Conservation (phyloP, 176 grass and related monocot genomes). For the Avena eriantha region DNA sequence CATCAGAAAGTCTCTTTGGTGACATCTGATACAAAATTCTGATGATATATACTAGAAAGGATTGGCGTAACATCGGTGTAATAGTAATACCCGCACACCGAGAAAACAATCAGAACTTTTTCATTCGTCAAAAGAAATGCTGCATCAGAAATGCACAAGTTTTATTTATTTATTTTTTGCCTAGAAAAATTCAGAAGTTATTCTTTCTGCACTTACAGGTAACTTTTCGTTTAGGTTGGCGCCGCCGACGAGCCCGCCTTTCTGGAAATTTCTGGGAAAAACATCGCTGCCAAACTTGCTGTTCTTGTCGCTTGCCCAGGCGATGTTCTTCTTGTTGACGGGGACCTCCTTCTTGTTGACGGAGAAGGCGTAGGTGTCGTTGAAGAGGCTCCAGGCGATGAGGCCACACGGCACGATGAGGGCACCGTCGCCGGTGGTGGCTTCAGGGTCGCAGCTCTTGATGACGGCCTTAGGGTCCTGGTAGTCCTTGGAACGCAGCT, state of each 20-base stretch:
- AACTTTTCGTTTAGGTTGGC: constrained; percentile 70
- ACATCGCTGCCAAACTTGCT: constrained; percentile 81
- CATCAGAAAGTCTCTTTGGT: no score
- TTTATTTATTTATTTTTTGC: not conserved
- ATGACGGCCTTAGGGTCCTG: constrained; percentile 34
- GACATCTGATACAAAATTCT: no score
- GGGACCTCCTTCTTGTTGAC: constrained; percentile 52
- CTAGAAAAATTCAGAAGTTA: not conserved
- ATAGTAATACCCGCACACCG: no score
- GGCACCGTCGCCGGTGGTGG: constrained; percentile 42
- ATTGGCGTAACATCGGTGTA: no score
- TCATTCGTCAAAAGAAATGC: not conserved
- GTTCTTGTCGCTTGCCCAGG: constrained; percentile 84
- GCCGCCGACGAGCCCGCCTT: constrained; percentile 67
- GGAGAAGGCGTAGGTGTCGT: constrained; percentile 81
- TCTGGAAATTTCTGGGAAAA: constrained; percentile 83
- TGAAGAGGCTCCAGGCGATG: constrained; percentile 95
- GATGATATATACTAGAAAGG: no score
- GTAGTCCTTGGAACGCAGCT: constrained; percentile 49
- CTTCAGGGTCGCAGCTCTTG: constrained; percentile 76
- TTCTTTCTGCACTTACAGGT: constrained; percentile 51
- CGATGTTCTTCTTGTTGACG: constrained; percentile 92
- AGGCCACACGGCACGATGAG: constrained; percentile 91
- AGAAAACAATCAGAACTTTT: no score
- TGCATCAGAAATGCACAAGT: not conserved